Evolutionary conservation across 2,329 filamentous ascomycete species (phyloP), one percentile per base, ranked within the genome.

Genomic region (Fusarium sp.): DNA sequence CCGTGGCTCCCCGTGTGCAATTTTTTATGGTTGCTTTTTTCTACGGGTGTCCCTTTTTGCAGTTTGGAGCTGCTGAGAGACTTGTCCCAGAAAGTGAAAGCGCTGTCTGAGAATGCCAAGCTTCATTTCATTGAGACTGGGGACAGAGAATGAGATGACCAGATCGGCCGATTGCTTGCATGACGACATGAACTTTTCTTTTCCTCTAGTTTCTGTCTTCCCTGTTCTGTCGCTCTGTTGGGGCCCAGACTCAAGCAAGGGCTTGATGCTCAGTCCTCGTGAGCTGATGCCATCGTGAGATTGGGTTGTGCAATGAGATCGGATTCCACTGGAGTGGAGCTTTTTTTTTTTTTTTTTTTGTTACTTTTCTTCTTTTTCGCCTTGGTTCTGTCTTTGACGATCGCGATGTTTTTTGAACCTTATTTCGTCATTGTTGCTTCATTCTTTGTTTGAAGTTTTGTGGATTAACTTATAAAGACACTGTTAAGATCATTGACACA

Each of bases 241-340:
- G 38, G 53, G 46, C 21, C 60, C 40, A 64, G 67, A 60, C 28
- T 44, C 64, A 30, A 54, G 59, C 47, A 65, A 62, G 58, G 49
- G 63, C 66, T 50, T 58, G 33, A 61, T 53, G 60, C 62, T 58
- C 60, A 64, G 64, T 46, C 58, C 67, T 68, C 53, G 64, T 73
- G 65, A 66, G 49, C 60, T 78, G 74, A 76, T 78, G 76, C 71
- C 71, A 77, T 78, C 73, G 69, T 71, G 68, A 77, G 75, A 77
- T 71, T 77, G 74, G 74, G 71, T 77, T 77, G 69, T 73, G 71
- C 64, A 56, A 68, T 70, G 60, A 72, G 64, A 65, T 64, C 59
- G 44, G 40, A 71, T 62, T 72, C 61, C 50, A 64, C 61, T 52
- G 35, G 37, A 64, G 75, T 71, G 75, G 76, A 72, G 18, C 9